These are phyloP conservation scores for Globisporangium apiculatum DNA, from an alignment of 352 stramenopile genomes.

Conservation along the genomic window DNA sequence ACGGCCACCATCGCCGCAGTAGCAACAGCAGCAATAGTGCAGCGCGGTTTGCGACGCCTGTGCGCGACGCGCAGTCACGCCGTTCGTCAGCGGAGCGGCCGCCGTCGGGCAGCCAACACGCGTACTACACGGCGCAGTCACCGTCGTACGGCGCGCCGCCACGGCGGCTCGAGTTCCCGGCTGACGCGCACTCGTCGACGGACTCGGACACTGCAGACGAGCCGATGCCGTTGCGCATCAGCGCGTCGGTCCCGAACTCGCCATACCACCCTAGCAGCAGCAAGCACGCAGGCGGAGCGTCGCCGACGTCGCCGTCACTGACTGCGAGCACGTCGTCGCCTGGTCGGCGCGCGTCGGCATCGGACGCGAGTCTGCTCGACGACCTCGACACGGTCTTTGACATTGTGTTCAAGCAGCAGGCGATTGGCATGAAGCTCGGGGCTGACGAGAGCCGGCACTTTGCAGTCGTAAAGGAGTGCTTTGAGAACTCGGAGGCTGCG, in stretches of 20 bases:
- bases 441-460: constrained; percentile 64
- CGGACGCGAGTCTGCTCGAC: constrained; percentile 29
- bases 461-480: constrained; percentile 77
- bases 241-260: constrained; percentile 10
- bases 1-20: constrained; percentile 1
- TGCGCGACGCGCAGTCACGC: constrained; percentile 1
- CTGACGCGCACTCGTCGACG: constrained; percentile 20
- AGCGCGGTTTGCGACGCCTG: too few species aligned
- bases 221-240: constrained; percentile 8
- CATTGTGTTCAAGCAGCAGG: constrained; percentile 82
- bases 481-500: constrained; percentile 65
- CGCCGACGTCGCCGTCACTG: constrained; percentile 14
- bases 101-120: constrained; percentile 1
- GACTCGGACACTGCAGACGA: constrained; percentile 55
- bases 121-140: constrained; percentile 6
- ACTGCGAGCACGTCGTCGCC: constrained; percentile 20
- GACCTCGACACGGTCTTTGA: constrained; percentile 77
- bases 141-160: constrained; percentile 3
- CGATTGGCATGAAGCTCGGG: constrained; percentile 78
- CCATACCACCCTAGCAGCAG: constrained; percentile 8
- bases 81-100: constrained; percentile 2
- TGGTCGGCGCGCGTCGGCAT: constrained; percentile 10
- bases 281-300: constrained; percentile 1
- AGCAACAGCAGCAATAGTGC: neutral
- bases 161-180: constrained; percentile 15